Evolutionary conservation across 768 basidiomycete species (phyloP).

Genomic region (Agaricus sinodeliciosus): DNA sequence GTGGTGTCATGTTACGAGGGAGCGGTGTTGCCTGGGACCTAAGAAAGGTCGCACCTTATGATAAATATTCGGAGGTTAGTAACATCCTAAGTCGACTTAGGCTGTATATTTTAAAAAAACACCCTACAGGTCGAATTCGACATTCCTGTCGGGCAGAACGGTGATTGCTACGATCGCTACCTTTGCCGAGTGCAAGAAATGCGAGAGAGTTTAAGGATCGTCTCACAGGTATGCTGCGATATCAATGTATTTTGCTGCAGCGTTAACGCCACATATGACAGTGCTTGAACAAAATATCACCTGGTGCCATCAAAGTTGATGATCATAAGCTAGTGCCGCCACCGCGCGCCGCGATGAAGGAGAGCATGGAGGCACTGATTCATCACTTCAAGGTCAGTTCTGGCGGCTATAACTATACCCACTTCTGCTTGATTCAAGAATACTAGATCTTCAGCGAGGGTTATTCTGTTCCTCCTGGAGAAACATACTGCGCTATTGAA

Average conservation of each 20-base stretch:
- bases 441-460: slow-evolving; percentile 89
- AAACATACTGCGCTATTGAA: slow-evolving; percentile 96
- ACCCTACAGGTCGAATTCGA: slow-evolving; percentile 85
- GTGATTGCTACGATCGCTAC: slow-evolving; percentile 98
- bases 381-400: slow-evolving; percentile 89
- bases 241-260: not conserved
- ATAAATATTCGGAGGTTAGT: slow-evolving; percentile 87
- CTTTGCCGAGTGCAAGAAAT: slow-evolving; percentile 98
- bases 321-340: slow-evolving; percentile 97
- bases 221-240: slow-evolving; percentile 47
- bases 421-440: not conserved
- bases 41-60: slow-evolving; percentile 87
- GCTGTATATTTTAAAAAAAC: slow-evolving; percentile 2
- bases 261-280: not conserved
- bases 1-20: slow-evolving; percentile 94
- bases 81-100: not conserved
- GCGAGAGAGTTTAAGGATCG: slow-evolving; percentile 88
- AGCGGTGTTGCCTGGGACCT: slow-evolving; percentile 95
- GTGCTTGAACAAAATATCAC: slow-evolving; percentile 95
- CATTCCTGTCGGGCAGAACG: slow-evolving; percentile 92
- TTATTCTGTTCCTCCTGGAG: slow-evolving; percentile 91
- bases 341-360: slow-evolving; percentile 97
- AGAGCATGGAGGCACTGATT: slow-evolving; percentile 96
- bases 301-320: slow-evolving; percentile 89
- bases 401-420: too few relatives aligned